These are phyloP conservation scores for Erodium moschatum DNA, from an alignment of 441 rosid species.

Conservation along the genomic window DNA sequence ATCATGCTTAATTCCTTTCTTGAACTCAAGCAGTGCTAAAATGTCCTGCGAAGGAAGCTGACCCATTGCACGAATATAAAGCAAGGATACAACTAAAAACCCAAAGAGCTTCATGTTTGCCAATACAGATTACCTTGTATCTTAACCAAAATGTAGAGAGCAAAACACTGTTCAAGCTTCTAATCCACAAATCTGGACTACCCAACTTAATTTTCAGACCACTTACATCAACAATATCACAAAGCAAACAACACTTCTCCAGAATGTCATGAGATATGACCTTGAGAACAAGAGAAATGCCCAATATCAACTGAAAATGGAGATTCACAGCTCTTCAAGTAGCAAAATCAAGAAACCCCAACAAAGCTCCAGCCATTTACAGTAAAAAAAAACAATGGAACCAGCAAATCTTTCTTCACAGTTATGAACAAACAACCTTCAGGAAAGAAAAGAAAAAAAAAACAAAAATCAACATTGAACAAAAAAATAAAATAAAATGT, in stretches of 20 bases:
- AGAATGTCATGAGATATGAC: slow-evolving; percentile 11
- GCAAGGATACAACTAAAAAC: slow-evolving; percentile 37
- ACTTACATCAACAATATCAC: slow-evolving; percentile 14
- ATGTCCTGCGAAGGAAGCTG: slow-evolving; percentile 98
- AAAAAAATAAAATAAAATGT: slow-evolving; percentile 15
- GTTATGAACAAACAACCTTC: neutral
- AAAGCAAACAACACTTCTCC: slow-evolving; percentile 15
- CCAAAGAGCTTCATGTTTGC: slow-evolving; percentile 43
- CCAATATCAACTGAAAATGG: slow-evolving; percentile 10
- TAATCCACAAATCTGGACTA: slow-evolving; percentile 21
- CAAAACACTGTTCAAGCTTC: slow-evolving; percentile 19
- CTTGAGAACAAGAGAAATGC: slow-evolving; percentile 19
- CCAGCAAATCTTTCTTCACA: slow-evolving; percentile 16
- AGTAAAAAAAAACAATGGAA: slow-evolving; percentile 1
- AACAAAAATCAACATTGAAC: slow-evolving; percentile 12
- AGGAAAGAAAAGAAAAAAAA: slow-evolving; percentile 7
- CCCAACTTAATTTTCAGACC: neutral
- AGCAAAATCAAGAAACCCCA: slow-evolving; percentile 16
- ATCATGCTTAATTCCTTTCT: slow-evolving; percentile 88
- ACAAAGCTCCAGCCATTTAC: slow-evolving; percentile 15
- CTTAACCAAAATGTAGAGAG: slow-evolving; percentile 16
- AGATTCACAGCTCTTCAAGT: slow-evolving; percentile 12
- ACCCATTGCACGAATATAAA: slow-evolving; percentile 49
- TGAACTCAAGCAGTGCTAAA: slow-evolving; percentile 80
- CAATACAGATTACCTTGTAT: slow-evolving; percentile 15